Evolutionary conservation across 2,329 filamentous ascomycete species (phyloP), one percentile per base, ranked within the genome.

Genomic region (Trichophyton benhamiae): DNA sequence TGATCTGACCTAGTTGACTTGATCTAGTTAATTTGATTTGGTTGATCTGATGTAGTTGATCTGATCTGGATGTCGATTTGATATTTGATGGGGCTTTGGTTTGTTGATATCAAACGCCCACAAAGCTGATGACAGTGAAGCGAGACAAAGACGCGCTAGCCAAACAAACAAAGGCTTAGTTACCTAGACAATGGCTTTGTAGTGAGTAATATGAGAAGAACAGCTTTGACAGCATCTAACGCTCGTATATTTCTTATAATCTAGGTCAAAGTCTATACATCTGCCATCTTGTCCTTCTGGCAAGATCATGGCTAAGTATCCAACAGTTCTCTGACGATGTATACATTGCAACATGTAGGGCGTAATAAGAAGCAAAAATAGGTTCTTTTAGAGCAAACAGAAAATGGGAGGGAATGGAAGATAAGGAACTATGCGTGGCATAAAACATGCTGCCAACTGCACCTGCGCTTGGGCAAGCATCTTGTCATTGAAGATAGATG

Each of bases 401-500:
- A 53, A 30, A 27, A 53, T 3, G 11, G 22, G 20, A 52, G 22
- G 20, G 9, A 13, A 52, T 27, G n/a, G 22, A 15, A 30, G 30
- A 53, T 22, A 5, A 5, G 8, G 11, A 25, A 30, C 41, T 15
- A 25, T 25, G 33, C 11, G 2, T 53, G 27, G 49, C 22, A 53
- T 33, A 53, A 27, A 52, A 38, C 17, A 52, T 27, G 46, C 33
- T 52, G 46, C 17, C 22, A 48, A 60, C 11, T 38, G 33, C 33
- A 38, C 33, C 57, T 62, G 59, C 42, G 55, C 58, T 20, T 38
- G 57, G 36, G 61, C 57, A 17, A 62, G 42, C 49, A 62, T 57
- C 61, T 60, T 57, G 48, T 42, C 57, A 15, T 57, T 57, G 33
- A 57, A 25, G 20, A 44, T 44, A 62, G 61, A 62, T 60, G 55